Base-by-base conservation (phyloP, 768 basidiomycete genomes). In the Tubosaeta brunneosetosa region DNA sequence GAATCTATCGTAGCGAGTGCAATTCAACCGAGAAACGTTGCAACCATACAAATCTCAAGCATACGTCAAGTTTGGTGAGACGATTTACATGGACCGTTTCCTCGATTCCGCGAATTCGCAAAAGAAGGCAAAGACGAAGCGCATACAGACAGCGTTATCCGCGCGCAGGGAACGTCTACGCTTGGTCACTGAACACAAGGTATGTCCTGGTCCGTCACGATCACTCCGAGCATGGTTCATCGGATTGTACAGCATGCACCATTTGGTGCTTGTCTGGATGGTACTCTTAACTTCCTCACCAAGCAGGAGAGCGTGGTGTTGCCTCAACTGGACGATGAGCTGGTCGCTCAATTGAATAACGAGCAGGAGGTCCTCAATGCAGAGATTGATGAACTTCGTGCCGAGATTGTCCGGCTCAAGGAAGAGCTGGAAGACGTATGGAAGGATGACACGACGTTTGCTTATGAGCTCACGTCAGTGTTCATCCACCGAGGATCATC, bases 31-130 rank as follows among this genome's bases (percentile, higher is more conserved):
- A 9, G 87, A 91, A 59, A 92, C 88, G 1, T 77, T 91, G 50
- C 89, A 94, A 58, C 86, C 93, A 14, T 93, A 90, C 76, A 99
- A 99, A 69, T 93, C 91, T 6, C 95, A 99, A 64, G 93, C 92
- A 4, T 95, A 93, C 67, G 86, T 99, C 58, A 88, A 85, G 61
- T 97, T 95, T 64, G 84, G 78, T 16, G 89, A 94, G 68, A 88
- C 83, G 10, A 76, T 99, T 13, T 86, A 82, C 63, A 83, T 98
- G 81, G 94, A 97, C 68, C 85, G 97, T 13, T 99, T 94, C 74
- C 74, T 95, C 64, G 87, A 91, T 55, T 80, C 76, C 44, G 87
- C 83, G 3, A 79, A 88, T 61, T 75, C 80, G 0, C 74, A 77
- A 55, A 93, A 90, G 77, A 87, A 84, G 61, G 75, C 77, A 16